Evolutionary conservation across 1,284 basidiomycete species (phyloP).

Genomic region (Ceraceosorus bombacis): DNA sequence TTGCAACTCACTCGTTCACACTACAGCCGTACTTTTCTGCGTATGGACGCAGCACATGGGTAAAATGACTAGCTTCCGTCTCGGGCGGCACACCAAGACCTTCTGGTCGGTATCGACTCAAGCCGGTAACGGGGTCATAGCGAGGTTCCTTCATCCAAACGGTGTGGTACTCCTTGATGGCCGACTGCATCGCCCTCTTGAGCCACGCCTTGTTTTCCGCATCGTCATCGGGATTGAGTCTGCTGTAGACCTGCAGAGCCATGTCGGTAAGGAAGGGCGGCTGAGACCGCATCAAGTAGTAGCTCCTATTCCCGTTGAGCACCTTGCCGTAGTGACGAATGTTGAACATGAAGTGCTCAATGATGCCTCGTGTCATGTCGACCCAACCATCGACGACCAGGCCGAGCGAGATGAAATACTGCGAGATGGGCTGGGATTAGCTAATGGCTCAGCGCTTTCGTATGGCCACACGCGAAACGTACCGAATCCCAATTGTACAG

Average conservation of each 20-base stretch:
- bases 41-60: slow-evolving; percentile 89
- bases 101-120: slow-evolving; percentile 85
- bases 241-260: slow-evolving; percentile 94
- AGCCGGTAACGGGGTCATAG: slow-evolving; percentile 82
- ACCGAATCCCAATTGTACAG: slow-evolving; percentile 54
- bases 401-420: slow-evolving; percentile 87
- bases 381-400: slow-evolving; percentile 88
- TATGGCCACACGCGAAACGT: neutral
- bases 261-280: slow-evolving; percentile 98
- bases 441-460: neutral
- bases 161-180: slow-evolving; percentile 97
- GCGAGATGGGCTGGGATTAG: slow-evolving; percentile 3
- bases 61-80: slow-evolving; percentile 96
- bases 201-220: slow-evolving; percentile 80
- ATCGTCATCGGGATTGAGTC: slow-evolving; percentile 75
- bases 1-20: slow-evolving; percentile 62
- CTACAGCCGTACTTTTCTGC: slow-evolving; percentile 86
- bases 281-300: slow-evolving; percentile 86
- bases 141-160: slow-evolving; percentile 91
- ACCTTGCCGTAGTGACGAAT: slow-evolving; percentile 90
- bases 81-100: slow-evolving; percentile 96
- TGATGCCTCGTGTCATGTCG: slow-evolving; percentile 88
- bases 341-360: slow-evolving; percentile 98
- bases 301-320: slow-evolving; percentile 47
- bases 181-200: slow-evolving; percentile 85